Evolutionary conservation across 2,329 filamentous ascomycete species (phyloP), one percentile per base, ranked within the genome.

Genomic region (Furcasterigmium furcatum): DNA sequence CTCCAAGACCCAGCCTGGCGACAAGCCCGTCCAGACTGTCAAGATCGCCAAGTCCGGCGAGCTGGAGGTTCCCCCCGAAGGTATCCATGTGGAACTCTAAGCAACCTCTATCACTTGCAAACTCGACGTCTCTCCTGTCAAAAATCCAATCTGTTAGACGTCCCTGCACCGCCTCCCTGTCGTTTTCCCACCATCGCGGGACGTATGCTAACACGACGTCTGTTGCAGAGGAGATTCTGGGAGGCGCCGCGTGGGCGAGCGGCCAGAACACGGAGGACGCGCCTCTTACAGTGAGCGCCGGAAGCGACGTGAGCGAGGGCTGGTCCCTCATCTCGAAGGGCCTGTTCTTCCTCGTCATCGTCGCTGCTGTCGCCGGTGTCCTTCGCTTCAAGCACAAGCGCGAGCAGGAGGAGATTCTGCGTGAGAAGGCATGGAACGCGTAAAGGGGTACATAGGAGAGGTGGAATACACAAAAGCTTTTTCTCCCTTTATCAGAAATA

Each of bases 61-160:
- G 77, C 74, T 94, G 58, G 79, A 85, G 67, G 85, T 91, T 55
- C 86, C 88, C 66, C 76, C 82, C 76, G 89, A 94, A 94, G 89
- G 89, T 94, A 92, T 90, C 76, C 87, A 91, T 73, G 80, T 85
- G 73, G 88, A 94, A 74, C 87, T 94, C 71, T 94, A 86, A 80
- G 74, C 72, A 64, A 55, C 53, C 48, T 45, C 43, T 49, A 27
- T 12, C 24, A 38, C 38, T 38, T 25, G 27, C 38, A 43, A 43
- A 5, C 44, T 41, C 44, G 44, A 39, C n/a, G 42, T 21, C 30
- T 38, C 18, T 21, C 27, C 27, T 30, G n/a, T 36, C 34, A 18
- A 34, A 36, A 10, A 10, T n/a, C 39, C 43, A 36, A 36, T 19
- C 34, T 36, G 34, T 36, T 36, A 36, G 34, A 36, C 18, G 43